Evolutionary conservation across 768 basidiomycete species (phyloP).

Genomic region (Chlorophyllum brunneum): DNA sequence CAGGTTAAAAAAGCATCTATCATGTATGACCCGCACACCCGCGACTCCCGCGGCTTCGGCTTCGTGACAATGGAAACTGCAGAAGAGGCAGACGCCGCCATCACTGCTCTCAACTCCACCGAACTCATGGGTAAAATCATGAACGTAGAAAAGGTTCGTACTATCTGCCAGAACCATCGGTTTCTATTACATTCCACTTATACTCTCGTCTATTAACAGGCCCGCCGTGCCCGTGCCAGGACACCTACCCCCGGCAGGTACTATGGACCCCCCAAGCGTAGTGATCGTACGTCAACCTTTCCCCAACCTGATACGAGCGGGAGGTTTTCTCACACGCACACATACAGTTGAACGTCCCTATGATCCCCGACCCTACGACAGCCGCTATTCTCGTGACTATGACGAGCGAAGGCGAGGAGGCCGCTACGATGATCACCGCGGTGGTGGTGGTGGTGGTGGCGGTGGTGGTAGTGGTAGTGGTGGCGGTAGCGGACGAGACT

Average conservation of each 20-base stretch:
- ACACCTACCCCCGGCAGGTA: slow-evolving; percentile 95
- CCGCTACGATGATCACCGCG: slow-evolving; percentile 43
- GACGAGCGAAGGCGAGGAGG: slow-evolving; percentile 52
- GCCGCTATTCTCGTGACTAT: slow-evolving; percentile 70
- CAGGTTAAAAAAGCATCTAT: slow-evolving; percentile 75
- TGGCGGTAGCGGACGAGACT: too few relatives aligned
- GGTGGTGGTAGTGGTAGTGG: neutral
- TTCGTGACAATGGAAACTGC: slow-evolving; percentile 71
- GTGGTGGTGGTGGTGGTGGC: slow-evolving; percentile 31
- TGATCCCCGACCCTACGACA: slow-evolving; percentile 89
- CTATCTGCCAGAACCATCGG: neutral
- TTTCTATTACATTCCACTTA: slow-evolving; percentile 2
- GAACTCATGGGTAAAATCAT: slow-evolving; percentile 86
- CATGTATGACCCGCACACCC: slow-evolving; percentile 69
- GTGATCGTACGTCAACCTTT: slow-evolving; percentile 45
- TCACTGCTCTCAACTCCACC: slow-evolving; percentile 77
- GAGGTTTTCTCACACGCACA: slow-evolving; percentile 12
- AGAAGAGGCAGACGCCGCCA: slow-evolving; percentile 91
- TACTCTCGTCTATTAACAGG: slow-evolving; percentile 37
- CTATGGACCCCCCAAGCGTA: slow-evolving; percentile 87
- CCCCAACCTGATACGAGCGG: neutral
- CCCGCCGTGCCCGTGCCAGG: slow-evolving; percentile 84
- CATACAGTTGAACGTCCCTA: slow-evolving; percentile 76
- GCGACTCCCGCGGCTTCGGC: slow-evolving; percentile 67
- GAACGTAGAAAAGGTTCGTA: slow-evolving; percentile 79